These are phyloP conservation scores for Phytophthora kernoviae DNA, from an alignment of 352 stramenopile genomes.

Conservation along the genomic window DNA sequence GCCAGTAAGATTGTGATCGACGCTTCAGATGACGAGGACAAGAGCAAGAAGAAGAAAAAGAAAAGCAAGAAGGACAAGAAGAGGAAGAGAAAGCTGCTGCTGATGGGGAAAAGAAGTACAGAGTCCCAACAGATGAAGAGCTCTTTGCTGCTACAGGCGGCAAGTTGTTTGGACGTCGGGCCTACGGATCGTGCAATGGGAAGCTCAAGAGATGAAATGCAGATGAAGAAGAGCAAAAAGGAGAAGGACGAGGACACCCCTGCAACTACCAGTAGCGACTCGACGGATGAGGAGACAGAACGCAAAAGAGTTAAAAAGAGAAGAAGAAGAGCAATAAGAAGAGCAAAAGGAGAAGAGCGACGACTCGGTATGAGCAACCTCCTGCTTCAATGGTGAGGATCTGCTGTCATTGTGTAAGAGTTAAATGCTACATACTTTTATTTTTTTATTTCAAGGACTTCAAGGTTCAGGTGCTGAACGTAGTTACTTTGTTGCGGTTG, in stretches of 20 bases:
- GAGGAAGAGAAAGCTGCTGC: conserved; percentile 36
- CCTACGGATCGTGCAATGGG: conserved; percentile 87
- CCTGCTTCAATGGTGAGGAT: background rate
- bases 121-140: conserved; percentile 93
- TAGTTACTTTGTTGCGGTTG: conserved; percentile 12
- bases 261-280: conserved; percentile 17
- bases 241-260: conserved; percentile 24
- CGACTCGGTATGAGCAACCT: conserved; percentile 16
- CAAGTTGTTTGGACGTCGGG: conserved; percentile 94
- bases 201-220: conserved; percentile 85
- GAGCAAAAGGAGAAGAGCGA: conserved; percentile 24
- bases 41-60: conserved; percentile 36
- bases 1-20: conserved; percentile 88
- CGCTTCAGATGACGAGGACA: conserved; percentile 53
- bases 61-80: conserved; percentile 60
- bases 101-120: conserved; percentile 64
- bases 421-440: conserved; percentile 12
- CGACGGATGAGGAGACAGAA: conserved; percentile 19
- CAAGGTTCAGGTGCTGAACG: background rate
- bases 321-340: conserved; percentile 23
- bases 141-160: conserved; percentile 96
- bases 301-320: conserved; percentile 1
- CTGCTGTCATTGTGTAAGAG: conserved; percentile 2
- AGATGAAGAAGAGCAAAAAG: conserved; percentile 47
- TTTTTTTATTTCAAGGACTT: conserved; percentile 15